Conservation (phyloP, 2,329 filamentous ascomycete species). For the Alternaria solani region DNA sequence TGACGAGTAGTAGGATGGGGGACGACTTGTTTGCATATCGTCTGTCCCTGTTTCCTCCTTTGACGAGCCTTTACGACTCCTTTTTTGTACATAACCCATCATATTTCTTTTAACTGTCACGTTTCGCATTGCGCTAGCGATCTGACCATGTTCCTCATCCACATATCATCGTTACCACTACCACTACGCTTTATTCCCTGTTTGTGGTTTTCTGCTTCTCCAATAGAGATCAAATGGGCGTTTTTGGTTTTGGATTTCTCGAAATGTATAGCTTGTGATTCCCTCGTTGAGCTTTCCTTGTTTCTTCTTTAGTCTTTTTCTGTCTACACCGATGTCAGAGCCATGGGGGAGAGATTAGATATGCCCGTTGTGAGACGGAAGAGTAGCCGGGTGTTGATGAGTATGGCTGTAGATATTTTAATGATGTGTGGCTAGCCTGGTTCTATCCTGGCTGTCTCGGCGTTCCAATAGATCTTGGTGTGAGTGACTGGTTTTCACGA, state of each 20-base stretch:
- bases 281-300: conserved; percentile 2
- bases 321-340: background rate
- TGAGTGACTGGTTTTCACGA: background rate
- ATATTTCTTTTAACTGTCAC: conserved; percentile 4
- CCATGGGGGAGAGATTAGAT: background rate
- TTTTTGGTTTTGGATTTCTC: background rate
- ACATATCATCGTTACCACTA: conserved; percentile 1
- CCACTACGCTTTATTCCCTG: conserved; percentile 1
- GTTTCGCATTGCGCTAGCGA: background rate
- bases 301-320: background rate
- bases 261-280: conserved; percentile 8
- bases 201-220: background rate
- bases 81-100: conserved; percentile 13
- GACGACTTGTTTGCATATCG: conserved; percentile 12
- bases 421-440: conserved; percentile 8
- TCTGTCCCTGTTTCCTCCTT: conserved; percentile 1
- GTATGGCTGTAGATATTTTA: conserved; percentile 11
- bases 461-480: background rate
- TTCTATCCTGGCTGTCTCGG: background rate
- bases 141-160: conserved; percentile 2
- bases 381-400: background rate
- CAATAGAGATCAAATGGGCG: background rate
- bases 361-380: background rate
- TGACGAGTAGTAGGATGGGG: conserved; percentile 3
- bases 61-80: conserved; percentile 12